Base-by-base conservation (phyloP, 2,329 filamentous ascomycete species). In the Dothistroma septosporum region DNA sequence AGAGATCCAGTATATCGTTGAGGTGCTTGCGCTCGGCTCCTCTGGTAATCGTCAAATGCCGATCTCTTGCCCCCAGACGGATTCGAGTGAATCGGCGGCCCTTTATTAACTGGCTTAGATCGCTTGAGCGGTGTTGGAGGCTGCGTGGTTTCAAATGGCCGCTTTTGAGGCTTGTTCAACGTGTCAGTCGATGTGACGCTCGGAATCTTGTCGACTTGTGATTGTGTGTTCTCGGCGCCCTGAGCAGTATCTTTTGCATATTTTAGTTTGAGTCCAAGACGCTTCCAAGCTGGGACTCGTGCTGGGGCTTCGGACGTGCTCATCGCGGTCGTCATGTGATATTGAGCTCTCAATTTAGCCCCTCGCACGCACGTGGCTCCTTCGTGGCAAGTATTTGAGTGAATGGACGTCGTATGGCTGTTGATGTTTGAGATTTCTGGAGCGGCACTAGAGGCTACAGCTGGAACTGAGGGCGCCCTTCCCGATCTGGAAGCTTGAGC, bases 221-320 rank as follows among this genome's bases (percentile, higher is more conserved):
- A 37, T 7, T 41, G 28, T 46, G 33, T 44, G 24, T 63, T 50
- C n/a, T 63, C 58, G 14, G 41, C 7, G 48, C 64, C 54, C 28
- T 59, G 58, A 22, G 66, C 31, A 32, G 56, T 64, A 53, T 76
- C 71, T 70, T 79, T 77, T 50, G 79, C 77, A 69, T 79, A 80
- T 72, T 85, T 87, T 67, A 85, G 76, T 75, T 85, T 85, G 62
- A 86, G 76, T 37, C 83, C 84, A 58, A 86, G 74, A 69, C 81
- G 78, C 71, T 85, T 85, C 83, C 83, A 87, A 62, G 84, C 83
- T 33, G 85, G 83, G 53, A 82, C 73, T 49, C 65, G 61, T 33
- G 65, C 67, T 69, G 69, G 58, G 58, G 64, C 31, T 0, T 59
- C 53, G 32, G n/a, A 24, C 11, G 44, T 41, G 19, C 12, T 28